Evolutionary conservation across 2,329 filamentous ascomycete species (phyloP).

Genomic region (Bipolaris victoriae): DNA sequence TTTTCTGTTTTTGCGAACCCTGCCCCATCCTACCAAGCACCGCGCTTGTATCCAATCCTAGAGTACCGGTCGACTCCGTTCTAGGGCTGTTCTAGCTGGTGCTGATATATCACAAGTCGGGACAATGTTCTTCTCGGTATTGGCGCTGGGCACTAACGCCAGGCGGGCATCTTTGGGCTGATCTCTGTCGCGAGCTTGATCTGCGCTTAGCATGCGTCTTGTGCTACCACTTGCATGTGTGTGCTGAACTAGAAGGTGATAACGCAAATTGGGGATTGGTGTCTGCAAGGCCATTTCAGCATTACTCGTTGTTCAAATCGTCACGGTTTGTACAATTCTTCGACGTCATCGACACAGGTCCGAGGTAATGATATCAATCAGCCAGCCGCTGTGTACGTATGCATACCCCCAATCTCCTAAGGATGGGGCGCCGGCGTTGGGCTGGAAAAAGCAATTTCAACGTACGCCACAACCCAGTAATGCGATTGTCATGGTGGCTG

Average conservation of each 20-base stretch:
- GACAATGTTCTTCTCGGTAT: slow-evolving; percentile 5
- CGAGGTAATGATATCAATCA: not conserved
- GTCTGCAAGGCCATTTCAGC: not conserved
- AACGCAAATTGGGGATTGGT: not conserved
- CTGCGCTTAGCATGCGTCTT: slow-evolving; percentile 5
- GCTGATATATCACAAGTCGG: not conserved
- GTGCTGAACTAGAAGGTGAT: slow-evolving; percentile 7
- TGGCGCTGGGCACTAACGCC: slow-evolving; percentile 9
- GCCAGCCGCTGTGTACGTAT: slow-evolving; percentile 3
- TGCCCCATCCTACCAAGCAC: not conserved
- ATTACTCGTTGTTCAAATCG: not conserved
- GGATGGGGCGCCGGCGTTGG: slow-evolving; percentile 8
- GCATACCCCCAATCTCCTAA: not conserved
- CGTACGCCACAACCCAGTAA: slow-evolving; percentile 9
- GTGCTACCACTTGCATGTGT: slow-evolving; percentile 13
- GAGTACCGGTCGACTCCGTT: not conserved
- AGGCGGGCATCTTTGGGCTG: slow-evolving; percentile 4
- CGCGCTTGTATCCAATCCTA: not conserved
- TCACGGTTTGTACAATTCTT: not conserved
- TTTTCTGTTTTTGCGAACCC: not conserved
- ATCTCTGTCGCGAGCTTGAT: slow-evolving; percentile 7
- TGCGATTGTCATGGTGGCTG: not conserved
- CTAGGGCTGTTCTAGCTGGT: slow-evolving; percentile 10
- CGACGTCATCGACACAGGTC: not conserved
- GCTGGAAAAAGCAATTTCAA: slow-evolving; percentile 12